A percentile compares a stretch with the other conserved stretches of the same genome.
Conservation (phyloP, 805 yeast genomes). For the Starmerella stellata region DNA sequence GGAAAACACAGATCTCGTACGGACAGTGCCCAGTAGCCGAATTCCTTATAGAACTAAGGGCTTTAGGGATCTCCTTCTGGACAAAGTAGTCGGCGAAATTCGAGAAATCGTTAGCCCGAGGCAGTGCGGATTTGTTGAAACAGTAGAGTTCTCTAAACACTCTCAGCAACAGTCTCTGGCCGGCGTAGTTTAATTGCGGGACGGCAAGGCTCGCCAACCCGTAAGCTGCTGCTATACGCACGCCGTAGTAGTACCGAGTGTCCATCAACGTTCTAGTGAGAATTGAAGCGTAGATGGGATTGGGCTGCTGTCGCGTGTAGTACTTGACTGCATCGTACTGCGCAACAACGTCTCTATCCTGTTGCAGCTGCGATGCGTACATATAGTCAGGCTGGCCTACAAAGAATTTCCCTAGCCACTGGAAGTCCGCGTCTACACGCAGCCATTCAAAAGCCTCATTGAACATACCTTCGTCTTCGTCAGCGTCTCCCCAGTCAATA, state of each 20-base stretch:
- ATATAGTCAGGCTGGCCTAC: conserved; percentile 86
- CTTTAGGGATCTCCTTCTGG: conserved; percentile 47
- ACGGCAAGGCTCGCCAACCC: conserved; percentile 56
- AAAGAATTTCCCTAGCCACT: conserved; percentile 74
- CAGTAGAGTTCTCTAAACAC: conserved; percentile 58
- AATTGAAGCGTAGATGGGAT: conserved; percentile 51
- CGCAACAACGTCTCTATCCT: conserved; percentile 92
- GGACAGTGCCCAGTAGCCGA: conserved; percentile 43
- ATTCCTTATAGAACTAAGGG: conserved; percentile 44
- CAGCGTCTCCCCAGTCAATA: conserved; percentile 50
- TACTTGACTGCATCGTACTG: conserved; percentile 67
- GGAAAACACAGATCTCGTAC: conserved; percentile 37
- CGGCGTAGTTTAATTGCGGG: conserved; percentile 45
- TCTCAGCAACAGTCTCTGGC: conserved; percentile 50
- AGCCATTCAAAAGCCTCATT: conserved; percentile 95
- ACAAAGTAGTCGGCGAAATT: conserved; percentile 52
- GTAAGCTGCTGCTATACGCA: conserved; percentile 68
- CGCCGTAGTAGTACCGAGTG: conserved; percentile 68
- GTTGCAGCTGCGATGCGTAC: conserved; percentile 84
- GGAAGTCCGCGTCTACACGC: conserved; percentile 92
- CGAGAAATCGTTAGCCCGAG: conserved; percentile 64
- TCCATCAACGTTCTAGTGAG: conserved; percentile 70
- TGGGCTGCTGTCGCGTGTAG: conserved; percentile 53
- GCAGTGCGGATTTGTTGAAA: conserved; percentile 44
- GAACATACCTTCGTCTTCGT: conserved; percentile 48